A percentile compares a stretch with the other conserved stretches of the same genome.
These are phyloP conservation scores for Calendula officinalis DNA, from an alignment of 129 eudicot genomes.

Conservation along the genomic window DNA sequence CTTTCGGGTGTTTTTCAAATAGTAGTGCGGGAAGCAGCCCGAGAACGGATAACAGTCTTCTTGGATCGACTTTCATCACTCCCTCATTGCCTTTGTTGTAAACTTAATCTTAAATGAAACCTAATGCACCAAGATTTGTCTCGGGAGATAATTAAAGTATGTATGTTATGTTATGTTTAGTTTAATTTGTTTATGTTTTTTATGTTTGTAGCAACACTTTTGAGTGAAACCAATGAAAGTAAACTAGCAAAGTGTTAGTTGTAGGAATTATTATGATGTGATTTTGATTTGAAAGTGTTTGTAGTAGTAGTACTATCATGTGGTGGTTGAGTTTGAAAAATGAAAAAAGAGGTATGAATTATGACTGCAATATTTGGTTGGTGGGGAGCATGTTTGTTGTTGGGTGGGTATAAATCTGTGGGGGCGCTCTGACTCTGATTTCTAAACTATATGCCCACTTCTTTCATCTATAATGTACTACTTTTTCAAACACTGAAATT, in stretches of 20 bases:
- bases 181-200: no score
- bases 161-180: no score
- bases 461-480: neutral
- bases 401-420: constrained; percentile 41
- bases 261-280: no score
- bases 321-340: neutral
- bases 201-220: no score
- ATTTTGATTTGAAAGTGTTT: no score
- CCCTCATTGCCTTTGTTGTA: constrained; percentile 53
- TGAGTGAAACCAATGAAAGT: no score
- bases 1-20: constrained; percentile 62
- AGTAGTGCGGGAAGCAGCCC: constrained; percentile 94
- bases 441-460: constrained; percentile 14
- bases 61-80: constrained; percentile 39
- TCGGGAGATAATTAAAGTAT: neutral
- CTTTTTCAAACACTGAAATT: constrained; percentile 2
- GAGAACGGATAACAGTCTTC: constrained; percentile 42
- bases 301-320: neutral
- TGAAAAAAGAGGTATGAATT: neutral
- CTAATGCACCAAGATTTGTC: neutral
- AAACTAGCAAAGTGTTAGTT: no score
- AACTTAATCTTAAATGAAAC: constrained; percentile 19
- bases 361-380: constrained; percentile 39
- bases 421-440: constrained; percentile 23
- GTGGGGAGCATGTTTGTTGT: constrained; percentile 61